Base-by-base conservation (phyloP, 768 basidiomycete species). In the Suillus sp. region DNA sequence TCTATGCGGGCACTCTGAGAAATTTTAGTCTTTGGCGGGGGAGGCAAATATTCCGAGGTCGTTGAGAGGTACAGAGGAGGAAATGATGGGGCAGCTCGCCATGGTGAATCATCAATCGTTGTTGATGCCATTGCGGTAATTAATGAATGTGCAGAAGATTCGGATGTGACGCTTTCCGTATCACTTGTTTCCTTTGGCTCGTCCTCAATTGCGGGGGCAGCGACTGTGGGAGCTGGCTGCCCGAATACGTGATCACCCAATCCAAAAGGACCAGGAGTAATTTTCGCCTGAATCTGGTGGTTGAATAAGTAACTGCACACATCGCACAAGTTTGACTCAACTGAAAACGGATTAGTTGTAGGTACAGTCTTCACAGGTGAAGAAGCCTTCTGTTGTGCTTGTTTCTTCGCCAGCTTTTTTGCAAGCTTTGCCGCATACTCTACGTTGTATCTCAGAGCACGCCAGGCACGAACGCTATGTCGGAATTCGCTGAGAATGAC, bases 381-480 rank as follows among this genome's bases (percentile, higher is more conserved):
- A 45, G 72, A 68, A 43, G 74, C 70, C 67, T 81, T 80, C 3
- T 79, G 73, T 42, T 72, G 63, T 58, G 74, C 77, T 55, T 78
- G 77, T 64, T 79, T 80, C 48, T 64, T 75, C 14, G 77, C 78
- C 6, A 79, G 75, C 70, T 87, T 88, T 65, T 79, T 79, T 69
- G 86, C 82, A 1, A 95, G 80, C 70, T 92, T 90, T 35, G 79
- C 80, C 13, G 93, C 95, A 71, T 93, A 95, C 60, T 79, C 80
- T 60, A 84, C 81, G 71, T 95, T 94, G 68, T 81, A 85, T 34
- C 88, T 82, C 55, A 94, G 71, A 9, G 87, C 89, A 63, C 94
- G 82, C 87, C 90, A 95, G 35, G 91, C 93, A 25, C 94, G 86
- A 58, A 95, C 78, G 69, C 93, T 95, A 69, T 56, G 45, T 51